Evolutionary conservation across 768 basidiomycete species (phyloP), one percentile per base, ranked within the genome.

Genomic region (Lepiota brunneoincarnata): DNA sequence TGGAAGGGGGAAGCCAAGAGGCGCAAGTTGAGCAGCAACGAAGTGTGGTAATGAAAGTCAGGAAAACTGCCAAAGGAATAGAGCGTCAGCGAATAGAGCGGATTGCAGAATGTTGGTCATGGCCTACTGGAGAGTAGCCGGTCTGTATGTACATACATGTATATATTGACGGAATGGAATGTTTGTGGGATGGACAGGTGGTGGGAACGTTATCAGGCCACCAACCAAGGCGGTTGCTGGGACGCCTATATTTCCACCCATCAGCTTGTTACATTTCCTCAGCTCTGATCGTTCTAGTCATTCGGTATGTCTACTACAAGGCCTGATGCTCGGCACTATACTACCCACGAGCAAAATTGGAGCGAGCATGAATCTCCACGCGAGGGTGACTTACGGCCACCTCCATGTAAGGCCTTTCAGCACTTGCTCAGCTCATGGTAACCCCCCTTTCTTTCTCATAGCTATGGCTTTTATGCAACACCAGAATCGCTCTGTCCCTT

Each of bases 71-170:
- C 38, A 71, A 73, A 24, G 82, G 85, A 18, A 39, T 90, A 38
- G 89, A 91, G 63, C 73, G 89, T 58, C 89, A 91, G 59, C 78
- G 81, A 45, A 79, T 89, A 58, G 84, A 87, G 62, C 79, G 89
- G 55, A 70, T 75, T 21, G 68, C 85, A 39, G 89, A 91, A 69
- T 75, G 77, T 47, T 91, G 87, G 87, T 73, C 63, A 15, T 89
- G 87, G 87, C 51, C 65, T 24, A 9, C 26, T 9, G 38, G 18
- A 18, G 55, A 63, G 50, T 59, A 62, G 55, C 34, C 34, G 37
- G 45, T 35, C 55, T 46, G 42, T 59, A 49, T 55, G 35, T 56
- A 54, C 49, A 4, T 21, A 20, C 36, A n/a, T n/a, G n/a, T n/a
- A n/a, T n/a, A n/a, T 49, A 36, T 51, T 47, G 51, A 47, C 61